Base-by-base conservation (phyloP, 164 flowering plant genomes). In the Dillenia suffruticosa region DNA sequence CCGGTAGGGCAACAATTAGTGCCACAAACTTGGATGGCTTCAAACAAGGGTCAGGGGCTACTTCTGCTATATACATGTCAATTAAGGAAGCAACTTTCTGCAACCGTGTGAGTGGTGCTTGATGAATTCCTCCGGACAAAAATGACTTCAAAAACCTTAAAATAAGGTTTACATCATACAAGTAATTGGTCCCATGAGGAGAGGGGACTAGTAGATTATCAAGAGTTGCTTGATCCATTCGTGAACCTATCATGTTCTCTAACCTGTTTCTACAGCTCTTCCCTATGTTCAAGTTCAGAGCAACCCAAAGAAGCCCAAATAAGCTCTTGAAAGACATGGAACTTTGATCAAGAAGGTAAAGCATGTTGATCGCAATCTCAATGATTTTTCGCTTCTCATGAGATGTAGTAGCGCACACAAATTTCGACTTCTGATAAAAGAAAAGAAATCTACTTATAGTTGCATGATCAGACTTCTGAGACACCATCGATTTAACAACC, bases 141-240 rank as follows among this genome's bases (percentile, higher is more conserved):
- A 85, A 93, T 9, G 75, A 74, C 65, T 74, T 84, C 64, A 84
- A 61, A 14, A 93, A 70, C 71, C 94, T 83, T 61, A 84, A 53
- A 19, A 90, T 84, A 57, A 93, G 57, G 75, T 83, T 74, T 56
- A 90, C 96, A 72, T 93, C 84, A 66, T 88, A 93, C 3, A 76
- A 49, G 62, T 64, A 77, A 44, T 70, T 59, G 59, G 61, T 70
- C 44, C 85, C 79, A 1, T 2, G 57, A 10, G 88, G 87, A 51
- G 96, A 76, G 43, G 88, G 92, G 62, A 88, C 49, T 15, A 93
- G 92, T 61, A 93, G 74, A 77, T 82, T 69, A 66, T 90, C 94
- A 48, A 88, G 24, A 5, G 84, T 81, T 46, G 90, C 89, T 74
- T 77, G 84, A 74, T 93, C 92, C 58, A 90, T 58, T 62, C 63